These are phyloP conservation scores for Podospora bellae-mahoneyi DNA, from an alignment of 495 filamentous ascomycete species.

Conservation along the genomic window DNA sequence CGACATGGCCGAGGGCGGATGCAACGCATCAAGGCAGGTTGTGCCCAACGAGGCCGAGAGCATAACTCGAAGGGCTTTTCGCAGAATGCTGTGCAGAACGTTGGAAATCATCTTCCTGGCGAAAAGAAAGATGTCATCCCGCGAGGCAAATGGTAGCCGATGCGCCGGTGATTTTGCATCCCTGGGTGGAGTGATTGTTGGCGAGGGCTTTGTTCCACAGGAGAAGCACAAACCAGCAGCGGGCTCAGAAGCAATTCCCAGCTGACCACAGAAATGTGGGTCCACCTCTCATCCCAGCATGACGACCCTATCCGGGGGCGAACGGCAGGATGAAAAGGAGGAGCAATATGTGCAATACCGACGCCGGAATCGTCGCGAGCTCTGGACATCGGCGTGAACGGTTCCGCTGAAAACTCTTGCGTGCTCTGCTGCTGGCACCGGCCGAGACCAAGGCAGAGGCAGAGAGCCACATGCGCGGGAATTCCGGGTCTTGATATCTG, in stretches of 20 bases:
- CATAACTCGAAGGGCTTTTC: not conserved
- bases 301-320: not conserved
- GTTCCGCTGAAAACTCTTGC: not conserved
- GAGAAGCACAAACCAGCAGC: not conserved
- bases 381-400: not conserved
- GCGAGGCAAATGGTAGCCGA: not conserved
- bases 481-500: not conserved
- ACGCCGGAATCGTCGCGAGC: not conserved
- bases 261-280: not conserved
- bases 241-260: not conserved
- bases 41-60: not conserved
- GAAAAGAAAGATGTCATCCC: not conserved
- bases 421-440: not conserved
- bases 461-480: not conserved
- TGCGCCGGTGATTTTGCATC: not conserved
- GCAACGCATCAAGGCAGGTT: not conserved
- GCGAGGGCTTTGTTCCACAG: not conserved
- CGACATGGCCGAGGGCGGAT: not conserved
- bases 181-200: not conserved
- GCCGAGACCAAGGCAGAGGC: not conserved
- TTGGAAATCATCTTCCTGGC: not conserved
- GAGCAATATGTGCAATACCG: not conserved
- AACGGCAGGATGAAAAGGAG: not conserved
- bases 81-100: not conserved
- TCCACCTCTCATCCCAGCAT: not conserved